phyloP scores from a whole-genome alignment of 257 asterid genomes.

The Primulina eburnea region DNA sequence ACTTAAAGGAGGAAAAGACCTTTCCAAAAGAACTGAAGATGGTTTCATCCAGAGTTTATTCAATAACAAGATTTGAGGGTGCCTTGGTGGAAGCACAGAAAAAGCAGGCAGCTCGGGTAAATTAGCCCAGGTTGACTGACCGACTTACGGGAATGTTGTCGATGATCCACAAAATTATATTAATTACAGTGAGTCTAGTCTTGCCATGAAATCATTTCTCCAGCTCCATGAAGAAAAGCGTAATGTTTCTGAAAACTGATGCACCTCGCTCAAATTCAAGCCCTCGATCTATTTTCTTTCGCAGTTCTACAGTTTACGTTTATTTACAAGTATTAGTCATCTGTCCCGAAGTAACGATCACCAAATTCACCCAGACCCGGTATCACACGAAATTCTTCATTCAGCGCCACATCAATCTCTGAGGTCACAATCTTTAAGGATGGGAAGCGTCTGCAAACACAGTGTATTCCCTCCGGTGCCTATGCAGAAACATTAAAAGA shows the following conservation, averaged over 20 bases:
- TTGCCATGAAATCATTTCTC: background rate
- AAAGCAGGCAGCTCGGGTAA: background rate
- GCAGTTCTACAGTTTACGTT: too few relatives aligned
- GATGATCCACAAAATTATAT: background rate
- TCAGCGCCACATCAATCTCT: constrained; percentile 74
- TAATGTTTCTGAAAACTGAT: too few relatives aligned
- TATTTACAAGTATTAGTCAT: constrained; percentile 35
- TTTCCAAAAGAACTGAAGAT: background rate
- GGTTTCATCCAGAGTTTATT: background rate
- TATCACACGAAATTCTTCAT: constrained; percentile 66
- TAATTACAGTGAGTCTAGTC: background rate
- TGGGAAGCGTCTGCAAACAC: constrained; percentile 88
- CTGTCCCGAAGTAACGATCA: constrained; percentile 98
- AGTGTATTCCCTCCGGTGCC: constrained; percentile 98
- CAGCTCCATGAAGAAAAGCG: background rate
- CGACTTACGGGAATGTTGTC: background rate
- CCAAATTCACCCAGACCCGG: constrained; percentile 98
- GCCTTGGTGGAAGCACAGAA: background rate
- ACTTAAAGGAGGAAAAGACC: background rate
- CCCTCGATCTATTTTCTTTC: too few relatives aligned
- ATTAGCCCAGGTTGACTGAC: background rate
- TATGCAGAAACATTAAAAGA: constrained; percentile 16
- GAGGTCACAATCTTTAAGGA: constrained; percentile 86
- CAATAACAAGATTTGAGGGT: background rate
- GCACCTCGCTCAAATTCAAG: background rate